These are phyloP conservation scores for Hirschfeldia incana DNA, from an alignment of 345 rosid genomes.

Conservation along the genomic window DNA sequence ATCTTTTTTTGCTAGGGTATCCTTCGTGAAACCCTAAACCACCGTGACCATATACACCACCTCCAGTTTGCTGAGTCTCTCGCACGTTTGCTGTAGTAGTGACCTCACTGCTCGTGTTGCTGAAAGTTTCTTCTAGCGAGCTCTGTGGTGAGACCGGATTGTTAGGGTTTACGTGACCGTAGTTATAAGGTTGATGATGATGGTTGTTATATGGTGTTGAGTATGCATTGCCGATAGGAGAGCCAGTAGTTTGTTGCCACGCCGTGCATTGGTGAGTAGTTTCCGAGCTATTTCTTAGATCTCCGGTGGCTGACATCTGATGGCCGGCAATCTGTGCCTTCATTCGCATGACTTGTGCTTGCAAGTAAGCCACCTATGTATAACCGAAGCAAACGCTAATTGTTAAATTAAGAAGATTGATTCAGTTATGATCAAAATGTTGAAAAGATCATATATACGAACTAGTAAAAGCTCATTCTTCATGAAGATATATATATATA, in stretches of 20 bases:
- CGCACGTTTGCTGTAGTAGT: conserved; percentile 27
- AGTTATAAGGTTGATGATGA: conserved; percentile 11
- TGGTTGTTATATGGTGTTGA: conserved; percentile 29
- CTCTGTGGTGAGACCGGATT: conserved; percentile 67
- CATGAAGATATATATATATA: not conserved
- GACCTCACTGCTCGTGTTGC: conserved; percentile 39
- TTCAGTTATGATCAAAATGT: conserved; percentile 1
- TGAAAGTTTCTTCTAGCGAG: conserved; percentile 67
- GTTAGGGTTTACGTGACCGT: conserved; percentile 46
- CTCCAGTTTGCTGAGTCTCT: conserved; percentile 28
- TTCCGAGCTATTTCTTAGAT: conserved; percentile 29
- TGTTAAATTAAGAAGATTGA: conserved; percentile 8
- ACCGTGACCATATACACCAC: conserved; percentile 23
- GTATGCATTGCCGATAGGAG: conserved; percentile 26
- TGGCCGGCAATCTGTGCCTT: conserved; percentile 69
- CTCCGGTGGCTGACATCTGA: conserved; percentile 34
- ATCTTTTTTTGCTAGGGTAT: conserved; percentile 38
- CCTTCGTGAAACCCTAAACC: conserved; percentile 41
- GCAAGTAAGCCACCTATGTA: conserved; percentile 70
- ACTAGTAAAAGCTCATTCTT: not conserved
- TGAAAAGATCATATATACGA: not conserved
- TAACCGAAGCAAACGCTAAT: conserved; percentile 5
- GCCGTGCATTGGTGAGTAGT: conserved; percentile 7
- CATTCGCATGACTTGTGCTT: conserved; percentile 86
- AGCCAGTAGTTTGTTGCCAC: conserved; percentile 43